Base-by-base conservation (phyloP, 2,329 filamentous ascomycete species). In the Madurella fahalii region DNA sequence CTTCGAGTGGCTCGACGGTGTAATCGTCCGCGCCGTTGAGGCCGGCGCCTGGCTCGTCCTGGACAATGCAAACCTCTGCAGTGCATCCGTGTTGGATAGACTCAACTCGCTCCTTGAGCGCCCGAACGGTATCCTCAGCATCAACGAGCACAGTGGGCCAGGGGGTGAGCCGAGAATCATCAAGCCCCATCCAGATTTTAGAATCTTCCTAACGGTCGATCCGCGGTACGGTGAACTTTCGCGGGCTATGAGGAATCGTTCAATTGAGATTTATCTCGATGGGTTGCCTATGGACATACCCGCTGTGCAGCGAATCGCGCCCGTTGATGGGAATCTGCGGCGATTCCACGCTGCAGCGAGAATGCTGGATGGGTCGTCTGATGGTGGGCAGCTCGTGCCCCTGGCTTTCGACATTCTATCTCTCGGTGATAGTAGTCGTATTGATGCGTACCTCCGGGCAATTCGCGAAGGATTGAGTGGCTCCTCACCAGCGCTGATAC, bases 61-160 rank as follows among this genome's bases (percentile, higher is more conserved):
- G 18, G 94, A 99, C 71, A 96, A 99, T 70, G 94, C 95, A 57
- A 99, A 99, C 66, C 80, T 99, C 54, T 99, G 95, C 74, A 96
- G 88, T 65, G 87, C 93, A 20, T 96, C 93, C 7, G 94, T 99
- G 1, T 80, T 99, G 9, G 94, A 99, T 71, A 83, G 95, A 58
- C 76, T 99, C 49, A 99, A 99, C 69, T 97, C 94, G 0, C 75
- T 99, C 9, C 85, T 97, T 8, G 94, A 99, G 68, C 65, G 70
- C 1, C 92, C 91, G 0, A 86, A 92, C 65, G 94, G 94, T 1
- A 85, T 84, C 58, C 75, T 99, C 18, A 90, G 89, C 63, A 87
- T 99, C 68, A 97, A 96, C 64, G 94, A 99, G 69, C 92, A 97
- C 68, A 90, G 89, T 53, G 89, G 85, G 12, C 81, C 84, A 9